Percentiles rank a stretch among this genome's conserved stretches.
Evolutionary conservation across 345 rosid species (phyloP).

Genomic region (Reutealis trisperma): DNA sequence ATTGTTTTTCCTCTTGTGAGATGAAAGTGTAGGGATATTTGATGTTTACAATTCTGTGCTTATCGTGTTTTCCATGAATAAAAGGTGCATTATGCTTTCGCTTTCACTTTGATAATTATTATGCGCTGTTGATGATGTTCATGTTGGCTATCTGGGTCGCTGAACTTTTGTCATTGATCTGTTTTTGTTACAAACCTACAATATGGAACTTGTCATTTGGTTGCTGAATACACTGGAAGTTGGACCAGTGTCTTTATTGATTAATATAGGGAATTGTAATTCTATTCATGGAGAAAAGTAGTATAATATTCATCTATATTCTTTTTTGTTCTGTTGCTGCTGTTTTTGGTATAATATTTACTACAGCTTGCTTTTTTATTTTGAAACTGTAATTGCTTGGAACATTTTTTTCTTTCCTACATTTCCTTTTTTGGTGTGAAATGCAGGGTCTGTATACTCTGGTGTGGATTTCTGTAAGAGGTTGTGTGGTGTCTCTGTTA

Average conservation of each 20-base stretch:
- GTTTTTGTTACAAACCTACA: not conserved
- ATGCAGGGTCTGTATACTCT: constrained; percentile 88
- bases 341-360: not conserved
- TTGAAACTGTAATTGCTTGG: not conserved
- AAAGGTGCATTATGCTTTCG: not conserved
- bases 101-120: not conserved
- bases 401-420: not conserved
- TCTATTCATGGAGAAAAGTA: not conserved
- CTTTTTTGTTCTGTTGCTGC: not conserved
- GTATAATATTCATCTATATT: not conserved
- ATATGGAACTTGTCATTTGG: not conserved
- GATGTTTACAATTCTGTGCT: not conserved
- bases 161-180: not conserved
- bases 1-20: not conserved
- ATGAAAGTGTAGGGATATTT: not conserved
- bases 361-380: not conserved
- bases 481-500: constrained; percentile 94
- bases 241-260: not conserved
- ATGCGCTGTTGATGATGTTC: not conserved
- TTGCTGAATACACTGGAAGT: not conserved
- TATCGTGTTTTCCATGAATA: not conserved
- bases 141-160: not conserved
- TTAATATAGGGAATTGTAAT: not conserved
- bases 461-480: constrained; percentile 99
- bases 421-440: constrained; percentile 10